Conservation (phyloP, 2,329 filamentous ascomycete species). For the Ceratocystis harringtonii region DNA sequence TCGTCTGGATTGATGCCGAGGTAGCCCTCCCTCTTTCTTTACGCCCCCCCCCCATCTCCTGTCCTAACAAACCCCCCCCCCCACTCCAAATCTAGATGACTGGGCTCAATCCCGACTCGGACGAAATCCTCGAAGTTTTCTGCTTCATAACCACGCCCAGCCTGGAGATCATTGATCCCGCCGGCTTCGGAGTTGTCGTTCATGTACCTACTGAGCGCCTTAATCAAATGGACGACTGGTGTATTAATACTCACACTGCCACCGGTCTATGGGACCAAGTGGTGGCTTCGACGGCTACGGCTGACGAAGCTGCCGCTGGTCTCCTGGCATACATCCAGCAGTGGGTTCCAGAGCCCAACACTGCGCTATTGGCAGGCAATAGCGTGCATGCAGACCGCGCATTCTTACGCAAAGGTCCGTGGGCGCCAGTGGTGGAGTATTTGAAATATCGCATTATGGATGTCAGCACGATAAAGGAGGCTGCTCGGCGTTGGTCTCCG, state of each 20-base stretch:
- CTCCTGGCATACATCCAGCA: slow-evolving; percentile 66
- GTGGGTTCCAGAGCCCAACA: slow-evolving; percentile 50
- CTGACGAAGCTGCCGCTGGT: slow-evolving; percentile 60
- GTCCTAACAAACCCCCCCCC: background rate
- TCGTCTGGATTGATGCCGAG: slow-evolving; percentile 74
- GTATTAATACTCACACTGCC: slow-evolving; percentile 58
- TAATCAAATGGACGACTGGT: slow-evolving; percentile 78
- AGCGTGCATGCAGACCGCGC: slow-evolving; percentile 79
- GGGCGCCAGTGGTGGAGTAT: slow-evolving; percentile 55
- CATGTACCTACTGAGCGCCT: slow-evolving; percentile 57
- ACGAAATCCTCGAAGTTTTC: slow-evolving; percentile 81
- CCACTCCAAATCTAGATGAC: slow-evolving; percentile 56
- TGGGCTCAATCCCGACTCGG: slow-evolving; percentile 51
- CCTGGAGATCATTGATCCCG: slow-evolving; percentile 57
- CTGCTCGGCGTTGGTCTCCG: slow-evolving; percentile 63
- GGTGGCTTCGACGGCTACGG: slow-evolving; percentile 32
- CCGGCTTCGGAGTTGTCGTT: slow-evolving; percentile 67
- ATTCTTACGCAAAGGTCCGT: slow-evolving; percentile 64
- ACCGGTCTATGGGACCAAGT: slow-evolving; percentile 63
- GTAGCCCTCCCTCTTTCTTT: slow-evolving; percentile 21
- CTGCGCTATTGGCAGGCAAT: slow-evolving; percentile 73
- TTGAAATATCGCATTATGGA: slow-evolving; percentile 85
- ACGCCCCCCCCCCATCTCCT: background rate
- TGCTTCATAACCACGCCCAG: slow-evolving; percentile 78
- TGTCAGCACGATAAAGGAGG: slow-evolving; percentile 86